These are phyloP conservation scores for Sarcocystis neurona DNA, from an alignment of 169 alveolate species.

Conservation along the genomic window DNA sequence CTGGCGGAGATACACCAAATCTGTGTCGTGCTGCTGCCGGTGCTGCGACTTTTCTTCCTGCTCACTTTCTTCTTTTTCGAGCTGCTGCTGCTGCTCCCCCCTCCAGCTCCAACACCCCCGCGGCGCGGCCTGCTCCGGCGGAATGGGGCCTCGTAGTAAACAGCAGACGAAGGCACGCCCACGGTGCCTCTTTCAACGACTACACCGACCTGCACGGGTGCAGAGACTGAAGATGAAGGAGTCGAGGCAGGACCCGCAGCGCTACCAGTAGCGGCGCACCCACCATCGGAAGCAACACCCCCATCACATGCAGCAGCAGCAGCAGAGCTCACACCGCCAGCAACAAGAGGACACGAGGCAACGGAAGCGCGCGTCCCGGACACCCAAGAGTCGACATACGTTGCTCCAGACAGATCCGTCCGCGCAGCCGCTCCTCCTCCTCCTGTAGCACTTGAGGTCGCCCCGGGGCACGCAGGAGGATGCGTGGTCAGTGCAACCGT, in stretches of 20 bases:
- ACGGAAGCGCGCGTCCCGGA: background rate
- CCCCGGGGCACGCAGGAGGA: too few species aligned
- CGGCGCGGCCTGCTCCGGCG: background rate
- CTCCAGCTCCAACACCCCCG: too few species aligned
- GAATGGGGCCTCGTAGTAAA: background rate
- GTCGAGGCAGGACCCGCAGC: background rate
- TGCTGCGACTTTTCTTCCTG: background rate
- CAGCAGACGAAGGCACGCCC: constrained; percentile 10
- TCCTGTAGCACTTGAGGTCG: too few species aligned
- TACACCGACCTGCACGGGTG: background rate
- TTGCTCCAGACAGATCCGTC: too few species aligned
- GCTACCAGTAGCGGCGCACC: too few species aligned
- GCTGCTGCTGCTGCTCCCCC: background rate
- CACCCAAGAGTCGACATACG: background rate
- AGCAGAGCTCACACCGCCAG: background rate
- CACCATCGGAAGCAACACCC: background rate
- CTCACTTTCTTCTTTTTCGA: background rate
- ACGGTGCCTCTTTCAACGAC: constrained; percentile 7
- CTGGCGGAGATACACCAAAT: background rate
- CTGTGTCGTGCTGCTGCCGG: background rate
- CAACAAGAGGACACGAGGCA: background rate
- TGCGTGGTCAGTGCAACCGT: too few species aligned
- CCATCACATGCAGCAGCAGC: background rate
- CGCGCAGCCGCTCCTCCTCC: too few species aligned
- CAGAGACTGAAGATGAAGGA: background rate